Percentiles rank a stretch among this genome's conserved stretches.
Conservation (phyloP, 1,284 basidiomycete species). For the Mycosarcoma mackinlayi region DNA sequence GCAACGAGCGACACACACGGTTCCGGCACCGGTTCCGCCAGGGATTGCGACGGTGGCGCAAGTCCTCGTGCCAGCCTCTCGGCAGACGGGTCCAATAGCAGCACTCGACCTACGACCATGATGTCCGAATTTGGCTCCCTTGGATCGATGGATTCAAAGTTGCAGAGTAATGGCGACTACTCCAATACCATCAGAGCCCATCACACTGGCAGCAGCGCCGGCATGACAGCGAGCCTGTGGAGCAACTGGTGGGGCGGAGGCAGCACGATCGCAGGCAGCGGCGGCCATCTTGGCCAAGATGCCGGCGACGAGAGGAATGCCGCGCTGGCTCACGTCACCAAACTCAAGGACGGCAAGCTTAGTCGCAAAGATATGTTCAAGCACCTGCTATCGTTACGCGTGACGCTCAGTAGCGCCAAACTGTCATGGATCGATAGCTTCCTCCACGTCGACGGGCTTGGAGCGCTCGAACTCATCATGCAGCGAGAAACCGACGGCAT, state of each 20-base stretch:
- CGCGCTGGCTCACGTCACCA: slow-evolving; percentile 25
- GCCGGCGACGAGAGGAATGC: slow-evolving; percentile 23
- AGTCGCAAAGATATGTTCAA: slow-evolving; percentile 71
- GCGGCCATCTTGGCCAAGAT: slow-evolving; percentile 7
- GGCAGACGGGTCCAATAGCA: slow-evolving; percentile 29
- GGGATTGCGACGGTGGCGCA: slow-evolving; percentile 23
- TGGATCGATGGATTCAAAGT: slow-evolving; percentile 23
- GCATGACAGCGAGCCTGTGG: slow-evolving; percentile 46
- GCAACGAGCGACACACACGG: slow-evolving; percentile 39
- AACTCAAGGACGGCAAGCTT: slow-evolving; percentile 38
- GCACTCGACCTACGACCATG: slow-evolving; percentile 36
- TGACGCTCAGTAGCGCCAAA: slow-evolving; percentile 84
- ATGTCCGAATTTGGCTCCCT: slow-evolving; percentile 34
- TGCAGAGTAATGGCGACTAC: slow-evolving; percentile 19
- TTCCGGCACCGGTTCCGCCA: slow-evolving; percentile 14
- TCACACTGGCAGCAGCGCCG: slow-evolving; percentile 53
- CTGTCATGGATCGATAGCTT: slow-evolving; percentile 83
- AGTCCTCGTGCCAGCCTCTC: slow-evolving; percentile 29
- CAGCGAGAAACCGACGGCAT: slow-evolving; percentile 44
- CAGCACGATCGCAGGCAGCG: slow-evolving; percentile 14
- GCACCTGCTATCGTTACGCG: slow-evolving; percentile 83
- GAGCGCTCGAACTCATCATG: slow-evolving; percentile 68
- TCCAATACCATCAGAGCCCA: slow-evolving; percentile 21
- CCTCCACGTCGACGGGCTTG: slow-evolving; percentile 76
- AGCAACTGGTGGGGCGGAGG: slow-evolving; percentile 58